phyloP scores from a whole-genome alignment of 768 basidiomycete species.

The Epithele typhae region DNA sequence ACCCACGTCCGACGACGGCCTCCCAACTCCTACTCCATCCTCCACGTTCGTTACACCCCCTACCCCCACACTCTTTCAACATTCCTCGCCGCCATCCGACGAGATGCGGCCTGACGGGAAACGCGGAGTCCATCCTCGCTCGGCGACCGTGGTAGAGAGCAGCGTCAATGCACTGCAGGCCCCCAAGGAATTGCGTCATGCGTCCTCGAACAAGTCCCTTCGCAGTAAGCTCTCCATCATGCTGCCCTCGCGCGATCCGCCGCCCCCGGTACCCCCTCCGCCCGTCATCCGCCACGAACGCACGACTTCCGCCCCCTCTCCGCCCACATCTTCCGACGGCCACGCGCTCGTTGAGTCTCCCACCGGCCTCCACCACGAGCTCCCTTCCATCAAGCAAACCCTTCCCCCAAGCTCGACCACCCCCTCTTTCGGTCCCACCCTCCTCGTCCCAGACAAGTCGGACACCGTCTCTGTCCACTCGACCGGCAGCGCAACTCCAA shows the following conservation, averaged over 20 bases:
- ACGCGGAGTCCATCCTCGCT: constrained; percentile 14
- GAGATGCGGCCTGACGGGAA: constrained; percentile 10
- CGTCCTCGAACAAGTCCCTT: constrained; percentile 13
- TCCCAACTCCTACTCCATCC: constrained; percentile 20
- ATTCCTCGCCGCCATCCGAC: constrained; percentile 17
- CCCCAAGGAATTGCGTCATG: constrained; percentile 12
- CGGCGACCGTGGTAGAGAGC: constrained; percentile 16
- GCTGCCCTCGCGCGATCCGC: constrained; percentile 13
- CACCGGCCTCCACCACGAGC: constrained; percentile 12
- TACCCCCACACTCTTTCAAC: constrained; percentile 5
- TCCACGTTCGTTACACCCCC: constrained; percentile 18
- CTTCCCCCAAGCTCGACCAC: constrained; percentile 6
- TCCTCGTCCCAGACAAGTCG: constrained; percentile 21
- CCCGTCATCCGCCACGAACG: constrained; percentile 15
- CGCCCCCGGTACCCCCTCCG: constrained; percentile 1
- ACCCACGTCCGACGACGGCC: constrained; percentile 17
- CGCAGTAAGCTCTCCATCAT: constrained; percentile 17
- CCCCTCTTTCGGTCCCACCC: constrained; percentile 11
- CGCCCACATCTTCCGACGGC: too few relatives aligned
- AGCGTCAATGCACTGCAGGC: constrained; percentile 3
- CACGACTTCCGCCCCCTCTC: constrained; percentile 5
- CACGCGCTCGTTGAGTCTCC: constrained; percentile 25
- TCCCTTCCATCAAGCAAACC: constrained; percentile 7
- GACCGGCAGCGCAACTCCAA: constrained; percentile 15
- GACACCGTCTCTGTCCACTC: constrained; percentile 23